Evolutionary conservation across 1,139 yeast species (phyloP), one percentile per base, ranked within the genome.

Genomic region (Taphrina flavorubra): DNA sequence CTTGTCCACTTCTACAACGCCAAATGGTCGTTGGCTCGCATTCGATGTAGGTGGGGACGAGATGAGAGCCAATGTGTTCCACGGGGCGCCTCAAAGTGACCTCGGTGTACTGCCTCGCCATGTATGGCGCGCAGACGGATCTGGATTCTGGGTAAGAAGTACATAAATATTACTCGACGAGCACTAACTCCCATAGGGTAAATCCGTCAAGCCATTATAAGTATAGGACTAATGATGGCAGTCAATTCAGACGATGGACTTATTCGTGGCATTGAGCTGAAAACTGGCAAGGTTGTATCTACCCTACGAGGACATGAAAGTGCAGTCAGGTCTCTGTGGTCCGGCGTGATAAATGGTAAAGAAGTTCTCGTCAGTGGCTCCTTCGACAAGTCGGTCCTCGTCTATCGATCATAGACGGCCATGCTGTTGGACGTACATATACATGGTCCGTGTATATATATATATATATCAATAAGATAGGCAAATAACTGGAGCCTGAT

Each of bases 1-100:
- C 4, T 64, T 87, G 0, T 90, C 86, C 0, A 90, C 96, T 0
- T 87, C 92, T 0, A 94, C 89, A 73, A 84, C 85, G 39, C 96
- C 96, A 1, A 88, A 81, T 74, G 86, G 89, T 90, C 78, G 96
- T 71, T 74, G 89, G 11, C 81, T 89, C 1, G 70, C 73, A 40
- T 72, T 74, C 13, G 68, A 72, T 31, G 70, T 73, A 16, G 71
- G 73, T 4, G 55, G 69, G 25, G 83, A 83, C 70, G 81, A 82
- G 69, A 83, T 89, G 14, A 70, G 87, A 20, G 81, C 85, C 55
- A 89, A 89, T 72, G 77, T 86, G 68, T 83, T 83, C 66, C 85
- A 94, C 0, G 74, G 82, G 72, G 81, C 91, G 0, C 89, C 92
- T 0, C 95, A 89, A 76, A 92, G 88, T 74, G 86, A 86, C 73